These are phyloP conservation scores for Pleurotus tuoliensis DNA, from an alignment of 768 basidiomycete species.

Conservation along the genomic window DNA sequence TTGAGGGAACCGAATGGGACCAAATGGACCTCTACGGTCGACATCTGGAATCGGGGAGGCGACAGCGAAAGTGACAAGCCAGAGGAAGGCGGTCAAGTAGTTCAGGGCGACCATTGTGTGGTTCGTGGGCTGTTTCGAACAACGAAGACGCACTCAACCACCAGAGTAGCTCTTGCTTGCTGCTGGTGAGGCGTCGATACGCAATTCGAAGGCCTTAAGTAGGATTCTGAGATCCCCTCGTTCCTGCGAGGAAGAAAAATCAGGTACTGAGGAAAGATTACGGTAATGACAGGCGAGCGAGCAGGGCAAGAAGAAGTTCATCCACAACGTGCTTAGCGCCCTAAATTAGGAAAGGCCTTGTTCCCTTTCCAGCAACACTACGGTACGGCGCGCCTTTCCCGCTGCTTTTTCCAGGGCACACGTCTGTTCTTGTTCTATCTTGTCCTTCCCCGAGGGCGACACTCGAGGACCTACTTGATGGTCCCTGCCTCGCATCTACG, in stretches of 20 bases:
- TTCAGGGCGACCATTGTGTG: slow-evolving; percentile 29
- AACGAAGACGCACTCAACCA: slow-evolving; percentile 8
- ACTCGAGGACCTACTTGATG: background rate
- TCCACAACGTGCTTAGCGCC: background rate
- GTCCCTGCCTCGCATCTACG: background rate
- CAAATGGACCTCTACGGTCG: slow-evolving; percentile 4
- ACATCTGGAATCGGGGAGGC: slow-evolving; percentile 24
- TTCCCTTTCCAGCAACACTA: background rate
- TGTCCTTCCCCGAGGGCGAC: background rate
- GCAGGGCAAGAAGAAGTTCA: background rate
- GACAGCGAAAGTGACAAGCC: slow-evolving; percentile 21
- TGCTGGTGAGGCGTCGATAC: background rate
- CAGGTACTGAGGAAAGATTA: slow-evolving; percentile 2
- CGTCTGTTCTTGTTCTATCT: background rate
- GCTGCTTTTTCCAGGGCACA: background rate
- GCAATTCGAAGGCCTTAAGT: background rate
- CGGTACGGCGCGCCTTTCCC: no score
- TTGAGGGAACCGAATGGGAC: slow-evolving; percentile 28
- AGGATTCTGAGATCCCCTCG: background rate
- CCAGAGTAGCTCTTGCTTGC: slow-evolving; percentile 7
- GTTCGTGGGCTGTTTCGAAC: background rate
- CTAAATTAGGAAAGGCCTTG: slow-evolving; percentile 6
- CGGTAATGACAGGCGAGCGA: background rate
- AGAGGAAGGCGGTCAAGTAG: slow-evolving; percentile 27
- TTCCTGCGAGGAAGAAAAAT: slow-evolving; percentile 5